Evolutionary conservation across 176 grass and related monocot species (phyloP).

Genomic region (Oryza rufipogon): DNA sequence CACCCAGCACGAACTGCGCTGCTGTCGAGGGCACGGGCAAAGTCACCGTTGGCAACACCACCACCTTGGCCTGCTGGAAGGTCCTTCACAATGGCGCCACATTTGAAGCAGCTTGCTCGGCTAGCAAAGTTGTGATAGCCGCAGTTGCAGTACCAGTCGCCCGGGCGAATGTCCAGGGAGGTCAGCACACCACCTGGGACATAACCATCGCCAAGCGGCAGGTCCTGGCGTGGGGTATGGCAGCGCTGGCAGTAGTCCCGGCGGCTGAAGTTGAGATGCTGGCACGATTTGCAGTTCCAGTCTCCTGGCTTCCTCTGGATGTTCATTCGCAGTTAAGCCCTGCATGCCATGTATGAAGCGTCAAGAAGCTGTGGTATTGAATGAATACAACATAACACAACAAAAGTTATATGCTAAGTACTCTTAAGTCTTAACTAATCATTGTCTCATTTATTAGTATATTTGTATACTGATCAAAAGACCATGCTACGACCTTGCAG

Average conservation of each 20-base stretch:
- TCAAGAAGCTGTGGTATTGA: slow-evolving; percentile 1
- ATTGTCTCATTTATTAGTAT: slow-evolving; percentile 9
- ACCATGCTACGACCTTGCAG: background rate
- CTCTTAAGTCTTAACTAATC: background rate
- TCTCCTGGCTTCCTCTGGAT: slow-evolving; percentile 86
- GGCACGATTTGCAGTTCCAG: slow-evolving; percentile 87
- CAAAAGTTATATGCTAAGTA: slow-evolving; percentile 15
- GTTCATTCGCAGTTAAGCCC: slow-evolving; percentile 61
- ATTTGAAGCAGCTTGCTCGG: slow-evolving; percentile 86
- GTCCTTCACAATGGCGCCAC: slow-evolving; percentile 62
- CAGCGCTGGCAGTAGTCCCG: slow-evolving; percentile 94
- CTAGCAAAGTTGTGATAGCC: slow-evolving; percentile 95
- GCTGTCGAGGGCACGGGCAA: slow-evolving; percentile 31
- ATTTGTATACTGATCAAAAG: slow-evolving; percentile 28
- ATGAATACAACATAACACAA: slow-evolving; percentile 11
- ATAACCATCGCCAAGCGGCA: slow-evolving; percentile 37
- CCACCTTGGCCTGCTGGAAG: slow-evolving; percentile 46
- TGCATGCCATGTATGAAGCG: slow-evolving; percentile 32
- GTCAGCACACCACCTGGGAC: slow-evolving; percentile 45
- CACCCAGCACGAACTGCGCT: slow-evolving; percentile 50
- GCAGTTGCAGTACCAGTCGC: slow-evolving; percentile 97
- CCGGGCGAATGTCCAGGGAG: slow-evolving; percentile 64
- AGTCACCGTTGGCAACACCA: slow-evolving; percentile 38
- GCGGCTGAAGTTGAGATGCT: slow-evolving; percentile 90
- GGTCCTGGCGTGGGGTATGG: slow-evolving; percentile 48